Evolutionary conservation across 768 basidiomycete genomes (phyloP).

Genomic region (Favolaschia claudopus): DNA sequence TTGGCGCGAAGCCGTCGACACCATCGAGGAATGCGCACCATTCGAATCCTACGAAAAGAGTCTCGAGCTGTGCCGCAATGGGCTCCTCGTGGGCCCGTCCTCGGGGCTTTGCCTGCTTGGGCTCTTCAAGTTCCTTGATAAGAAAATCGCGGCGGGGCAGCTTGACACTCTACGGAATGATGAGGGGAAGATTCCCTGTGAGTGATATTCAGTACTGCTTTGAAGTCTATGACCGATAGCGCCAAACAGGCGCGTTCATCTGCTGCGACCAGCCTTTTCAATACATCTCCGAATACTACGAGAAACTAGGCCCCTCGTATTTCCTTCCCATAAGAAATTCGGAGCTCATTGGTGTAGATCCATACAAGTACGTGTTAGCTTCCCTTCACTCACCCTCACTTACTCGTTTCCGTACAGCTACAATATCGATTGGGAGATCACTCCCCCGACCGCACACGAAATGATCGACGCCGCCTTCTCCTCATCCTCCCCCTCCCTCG

Average conservation of each 20-base stretch:
- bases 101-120: constrained; percentile 31
- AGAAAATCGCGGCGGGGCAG: constrained; percentile 22
- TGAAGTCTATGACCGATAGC: background rate
- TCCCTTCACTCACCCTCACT: background rate
- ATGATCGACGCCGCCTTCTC: constrained; percentile 12
- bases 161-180: constrained; percentile 25
- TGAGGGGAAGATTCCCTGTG: constrained; percentile 31
- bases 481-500: background rate
- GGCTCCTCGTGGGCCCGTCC: constrained; percentile 33
- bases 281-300: constrained; percentile 33
- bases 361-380: constrained; percentile 23
- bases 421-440: constrained; percentile 33
- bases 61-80: constrained; percentile 31
- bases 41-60: constrained; percentile 32
- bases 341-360: constrained; percentile 32
- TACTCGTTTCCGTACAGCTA: constrained; percentile 10
- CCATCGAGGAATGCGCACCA: constrained; percentile 29
- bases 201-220: background rate
- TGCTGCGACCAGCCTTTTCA: constrained; percentile 36
- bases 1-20: constrained; percentile 33
- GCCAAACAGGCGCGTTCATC: constrained; percentile 29
- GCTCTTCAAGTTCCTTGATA: constrained; percentile 32
- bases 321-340: constrained; percentile 28
- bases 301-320: constrained; percentile 29
- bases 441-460: constrained; percentile 20